Evolutionary conservation across 2,329 filamentous ascomycete genomes (phyloP).

Genomic region (Trichoderma polysporum): DNA sequence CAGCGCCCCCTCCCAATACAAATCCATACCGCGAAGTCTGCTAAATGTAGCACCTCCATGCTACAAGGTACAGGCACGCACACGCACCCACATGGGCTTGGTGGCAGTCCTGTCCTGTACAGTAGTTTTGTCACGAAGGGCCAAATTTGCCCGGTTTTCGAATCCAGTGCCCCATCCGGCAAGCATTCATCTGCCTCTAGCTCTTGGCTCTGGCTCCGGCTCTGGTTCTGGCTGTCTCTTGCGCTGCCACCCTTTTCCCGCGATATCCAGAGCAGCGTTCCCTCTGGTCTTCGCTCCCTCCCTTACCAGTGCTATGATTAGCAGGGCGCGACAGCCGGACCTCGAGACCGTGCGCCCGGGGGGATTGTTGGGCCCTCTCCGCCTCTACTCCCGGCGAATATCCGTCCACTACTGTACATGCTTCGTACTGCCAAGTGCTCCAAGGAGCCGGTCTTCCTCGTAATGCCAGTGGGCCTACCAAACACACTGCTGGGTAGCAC

Average conservation of each 20-base stretch:
- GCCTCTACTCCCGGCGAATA: slow-evolving; percentile 3
- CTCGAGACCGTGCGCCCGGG: slow-evolving; percentile 12
- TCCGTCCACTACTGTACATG: not conserved
- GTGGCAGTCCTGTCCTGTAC: not conserved
- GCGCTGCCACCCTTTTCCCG: not conserved
- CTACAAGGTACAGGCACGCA: not conserved
- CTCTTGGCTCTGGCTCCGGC: not conserved
- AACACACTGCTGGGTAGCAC: not conserved
- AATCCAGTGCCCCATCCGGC: slow-evolving; percentile 13
- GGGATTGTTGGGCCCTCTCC: slow-evolving; percentile 20
- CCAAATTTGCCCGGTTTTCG: slow-evolving; percentile 16
- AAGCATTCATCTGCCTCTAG: slow-evolving; percentile 12
- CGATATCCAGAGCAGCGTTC: not conserved
- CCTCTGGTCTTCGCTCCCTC: not conserved
- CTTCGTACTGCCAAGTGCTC: too few species aligned
- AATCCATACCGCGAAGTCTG: not conserved
- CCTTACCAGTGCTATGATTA: not conserved
- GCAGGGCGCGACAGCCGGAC: slow-evolving; percentile 17
- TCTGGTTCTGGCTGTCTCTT: not conserved
- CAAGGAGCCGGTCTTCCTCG: too few species aligned
- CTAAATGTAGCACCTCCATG: slow-evolving; percentile 6
- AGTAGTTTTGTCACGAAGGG: not conserved
- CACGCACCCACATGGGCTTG: slow-evolving; percentile 8
- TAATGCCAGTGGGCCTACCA: not conserved
- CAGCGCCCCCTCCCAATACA: not conserved